Evolutionary conservation across 495 filamentous ascomycete species (phyloP).

Genomic region (Hamigera avellanea): DNA sequence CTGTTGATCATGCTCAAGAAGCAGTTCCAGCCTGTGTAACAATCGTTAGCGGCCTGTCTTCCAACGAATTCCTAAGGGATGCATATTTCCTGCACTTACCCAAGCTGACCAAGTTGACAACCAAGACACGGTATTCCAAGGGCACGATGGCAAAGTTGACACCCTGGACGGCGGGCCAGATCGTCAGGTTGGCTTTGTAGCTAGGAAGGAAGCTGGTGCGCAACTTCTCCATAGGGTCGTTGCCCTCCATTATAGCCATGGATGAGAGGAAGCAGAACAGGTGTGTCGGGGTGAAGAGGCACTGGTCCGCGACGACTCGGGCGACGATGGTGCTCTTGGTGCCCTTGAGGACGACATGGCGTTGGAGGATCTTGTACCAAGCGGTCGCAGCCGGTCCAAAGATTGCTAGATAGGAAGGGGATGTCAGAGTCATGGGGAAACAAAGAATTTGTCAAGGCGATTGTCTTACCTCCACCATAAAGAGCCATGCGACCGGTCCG

Average conservation of each 20-base stretch:
- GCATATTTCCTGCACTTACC: slow-evolving; percentile 35
- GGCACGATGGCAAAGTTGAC: slow-evolving; percentile 89
- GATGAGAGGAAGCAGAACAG: slow-evolving; percentile 71
- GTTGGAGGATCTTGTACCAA: slow-evolving; percentile 77
- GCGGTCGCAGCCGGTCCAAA: slow-evolving; percentile 86
- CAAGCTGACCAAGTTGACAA: slow-evolving; percentile 76
- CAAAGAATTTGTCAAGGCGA: neutral
- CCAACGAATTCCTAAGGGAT: neutral
- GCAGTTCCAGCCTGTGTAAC: slow-evolving; percentile 79
- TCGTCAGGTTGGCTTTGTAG: slow-evolving; percentile 73
- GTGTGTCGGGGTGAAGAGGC: slow-evolving; percentile 73
- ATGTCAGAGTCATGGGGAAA: neutral
- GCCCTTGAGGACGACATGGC: slow-evolving; percentile 50
- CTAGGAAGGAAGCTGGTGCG: slow-evolving; percentile 52
- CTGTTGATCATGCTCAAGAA: slow-evolving; percentile 82
- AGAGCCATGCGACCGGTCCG: slow-evolving; percentile 83
- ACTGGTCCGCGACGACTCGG: slow-evolving; percentile 74
- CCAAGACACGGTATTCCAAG: slow-evolving; percentile 69
- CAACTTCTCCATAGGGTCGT: slow-evolving; percentile 57
- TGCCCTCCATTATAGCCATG: slow-evolving; percentile 84
- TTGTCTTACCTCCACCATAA: slow-evolving; percentile 71
- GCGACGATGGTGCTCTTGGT: slow-evolving; percentile 62
- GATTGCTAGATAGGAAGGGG: slow-evolving; percentile 41
- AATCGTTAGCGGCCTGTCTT: slow-evolving; percentile 9
- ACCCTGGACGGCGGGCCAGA: slow-evolving; percentile 88